These are phyloP conservation scores for Avena sativa DNA, from an alignment of 176 grass and related monocot genomes.

Conservation along the genomic window DNA sequence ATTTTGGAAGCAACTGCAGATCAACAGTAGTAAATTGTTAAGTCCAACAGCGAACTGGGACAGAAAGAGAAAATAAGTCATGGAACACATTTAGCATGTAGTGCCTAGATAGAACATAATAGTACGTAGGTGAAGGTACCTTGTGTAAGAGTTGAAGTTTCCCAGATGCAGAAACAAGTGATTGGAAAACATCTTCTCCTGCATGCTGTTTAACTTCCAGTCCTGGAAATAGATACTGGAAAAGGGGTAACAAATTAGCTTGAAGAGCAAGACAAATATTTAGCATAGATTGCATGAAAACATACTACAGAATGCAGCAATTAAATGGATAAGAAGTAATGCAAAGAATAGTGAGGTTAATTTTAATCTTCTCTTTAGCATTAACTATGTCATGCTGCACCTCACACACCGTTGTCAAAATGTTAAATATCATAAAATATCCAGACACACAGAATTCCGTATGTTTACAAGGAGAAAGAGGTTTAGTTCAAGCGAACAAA, in stretches of 20 bases:
- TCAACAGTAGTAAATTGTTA: slow-evolving; percentile 1
- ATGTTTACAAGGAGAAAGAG: neutral
- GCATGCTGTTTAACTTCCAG: slow-evolving; percentile 42
- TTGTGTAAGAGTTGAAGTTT: slow-evolving; percentile 74
- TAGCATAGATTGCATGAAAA: neutral
- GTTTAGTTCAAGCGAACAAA: slow-evolving; percentile 12
- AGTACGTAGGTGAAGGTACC: slow-evolving; percentile 33
- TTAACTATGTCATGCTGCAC: neutral
- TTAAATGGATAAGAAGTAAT: neutral
- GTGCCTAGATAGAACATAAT: neutral
- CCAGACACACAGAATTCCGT: neutral
- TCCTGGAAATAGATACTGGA: slow-evolving; percentile 66
- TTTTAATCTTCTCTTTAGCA: neutral
- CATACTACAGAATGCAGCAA: neutral
- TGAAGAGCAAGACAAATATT: neutral
- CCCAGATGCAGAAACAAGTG: slow-evolving; percentile 68
- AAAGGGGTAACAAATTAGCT: slow-evolving; percentile 3
- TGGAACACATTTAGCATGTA: neutral
- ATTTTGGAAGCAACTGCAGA: slow-evolving; percentile 64
- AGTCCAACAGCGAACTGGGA: neutral
- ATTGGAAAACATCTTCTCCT: slow-evolving; percentile 48
- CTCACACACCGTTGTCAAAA: slow-evolving; percentile 11
- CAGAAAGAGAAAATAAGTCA: neutral
- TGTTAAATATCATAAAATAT: neutral
- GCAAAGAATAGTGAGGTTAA: neutral